phyloP scores from a whole-genome alignment of 371 early-diverging fungal species.

The Mortierella sp. region DNA sequence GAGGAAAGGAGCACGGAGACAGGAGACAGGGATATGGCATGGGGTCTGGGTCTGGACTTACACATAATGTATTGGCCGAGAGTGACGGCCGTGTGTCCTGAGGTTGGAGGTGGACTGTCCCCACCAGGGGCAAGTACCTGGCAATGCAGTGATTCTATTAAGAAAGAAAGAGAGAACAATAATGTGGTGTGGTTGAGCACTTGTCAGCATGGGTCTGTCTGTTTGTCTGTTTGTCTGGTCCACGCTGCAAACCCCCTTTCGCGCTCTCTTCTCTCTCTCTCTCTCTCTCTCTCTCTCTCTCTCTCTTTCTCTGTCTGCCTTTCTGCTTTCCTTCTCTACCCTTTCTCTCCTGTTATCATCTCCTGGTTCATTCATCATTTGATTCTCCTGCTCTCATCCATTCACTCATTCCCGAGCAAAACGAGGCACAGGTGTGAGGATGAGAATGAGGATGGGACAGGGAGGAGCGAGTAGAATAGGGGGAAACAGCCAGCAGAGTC shows the following conservation, averaged over 20 bases:
- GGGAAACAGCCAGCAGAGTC: neutral
- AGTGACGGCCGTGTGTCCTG: slow-evolving; percentile 47
- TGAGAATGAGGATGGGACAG: too few species aligned
- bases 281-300: neutral
- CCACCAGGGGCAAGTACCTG: slow-evolving; percentile 26
- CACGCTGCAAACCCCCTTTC: too few species aligned
- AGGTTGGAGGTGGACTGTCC: slow-evolving; percentile 32
- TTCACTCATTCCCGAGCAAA: too few species aligned
- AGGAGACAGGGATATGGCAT: neutral
- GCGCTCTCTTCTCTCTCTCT: neutral
- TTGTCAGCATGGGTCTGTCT: neutral
- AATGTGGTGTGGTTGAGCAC: neutral
- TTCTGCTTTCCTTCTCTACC: too few species aligned
- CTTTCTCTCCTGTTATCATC: neutral
- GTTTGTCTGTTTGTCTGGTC: too few species aligned
- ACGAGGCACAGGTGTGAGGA: too few species aligned
- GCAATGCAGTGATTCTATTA: slow-evolving; percentile 38
- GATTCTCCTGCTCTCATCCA: too few species aligned
- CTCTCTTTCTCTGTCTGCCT: too few species aligned
- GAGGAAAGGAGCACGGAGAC: neutral
- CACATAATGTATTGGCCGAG: slow-evolving; percentile 53
- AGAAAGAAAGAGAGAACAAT: slow-evolving; percentile 1
- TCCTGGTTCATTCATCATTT: too few species aligned
- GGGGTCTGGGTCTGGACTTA: slow-evolving; percentile 14
- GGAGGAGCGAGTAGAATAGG: neutral